phyloP scores from a whole-genome alignment of 2,329 filamentous ascomycete genomes.

The Dryadomyces quercus-mongolicae region DNA sequence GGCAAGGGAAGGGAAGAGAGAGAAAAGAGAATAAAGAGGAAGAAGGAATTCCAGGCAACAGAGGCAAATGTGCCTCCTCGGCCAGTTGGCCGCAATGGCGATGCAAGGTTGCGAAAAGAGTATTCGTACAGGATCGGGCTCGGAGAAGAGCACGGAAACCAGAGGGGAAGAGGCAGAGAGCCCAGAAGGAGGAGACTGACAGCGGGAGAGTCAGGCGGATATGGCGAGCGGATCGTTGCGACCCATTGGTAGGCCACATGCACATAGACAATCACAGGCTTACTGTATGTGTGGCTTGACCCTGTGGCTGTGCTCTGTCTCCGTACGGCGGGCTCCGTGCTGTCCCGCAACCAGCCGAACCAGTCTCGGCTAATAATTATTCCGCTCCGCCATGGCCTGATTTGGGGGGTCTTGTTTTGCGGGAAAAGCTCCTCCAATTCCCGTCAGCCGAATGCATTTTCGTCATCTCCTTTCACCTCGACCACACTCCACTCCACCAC shows the following conservation, averaged over 20 bases:
- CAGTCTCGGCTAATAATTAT: neutral
- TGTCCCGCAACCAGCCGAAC: neutral
- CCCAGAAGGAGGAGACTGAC: neutral
- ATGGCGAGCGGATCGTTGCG: neutral
- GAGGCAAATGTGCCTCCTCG: neutral
- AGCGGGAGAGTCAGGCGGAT: neutral
- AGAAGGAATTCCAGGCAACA: neutral
- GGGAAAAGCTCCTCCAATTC: conserved; percentile 10
- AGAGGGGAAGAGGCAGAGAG: neutral
- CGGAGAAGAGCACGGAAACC: neutral
- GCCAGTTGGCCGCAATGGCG: neutral
- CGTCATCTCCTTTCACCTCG: neutral
- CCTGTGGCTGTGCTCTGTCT: neutral
- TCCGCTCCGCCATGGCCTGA: conserved; percentile 9
- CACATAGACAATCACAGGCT: neutral
- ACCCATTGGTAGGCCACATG: neutral
- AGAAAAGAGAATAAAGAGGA: neutral
- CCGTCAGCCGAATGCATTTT: conserved; percentile 7
- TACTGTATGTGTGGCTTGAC: neutral
- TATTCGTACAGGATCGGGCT: neutral
- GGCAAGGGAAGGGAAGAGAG: neutral
- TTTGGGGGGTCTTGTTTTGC: conserved; percentile 5
- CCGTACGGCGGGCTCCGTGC: neutral
- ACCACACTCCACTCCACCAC: neutral
- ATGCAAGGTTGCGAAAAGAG: neutral